These are phyloP conservation scores for Cyberlindnera maritima DNA, from an alignment of 805 yeast species.

Conservation along the genomic window DNA sequence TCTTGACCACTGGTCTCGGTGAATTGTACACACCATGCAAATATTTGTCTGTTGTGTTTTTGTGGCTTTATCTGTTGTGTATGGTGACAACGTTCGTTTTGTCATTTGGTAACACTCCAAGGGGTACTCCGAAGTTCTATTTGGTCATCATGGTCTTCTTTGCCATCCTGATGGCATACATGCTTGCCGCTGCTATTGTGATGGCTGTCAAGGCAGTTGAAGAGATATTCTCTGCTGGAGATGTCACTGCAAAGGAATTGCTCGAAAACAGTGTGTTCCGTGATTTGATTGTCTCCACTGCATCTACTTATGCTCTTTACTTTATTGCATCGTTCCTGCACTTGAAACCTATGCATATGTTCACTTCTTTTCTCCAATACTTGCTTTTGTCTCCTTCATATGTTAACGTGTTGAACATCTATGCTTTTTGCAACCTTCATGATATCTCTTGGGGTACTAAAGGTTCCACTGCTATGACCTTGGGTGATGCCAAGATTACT, in stretches of 20 bases:
- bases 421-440: constrained; percentile 94
- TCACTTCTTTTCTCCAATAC: constrained; percentile 84
- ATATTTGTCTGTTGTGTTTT: constrained; percentile 70
- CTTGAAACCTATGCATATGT: constrained; percentile 90
- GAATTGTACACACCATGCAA: constrained; percentile 71
- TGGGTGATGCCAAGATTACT: constrained; percentile 80
- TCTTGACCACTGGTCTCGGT: constrained; percentile 76
- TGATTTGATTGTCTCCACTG: constrained; percentile 82
- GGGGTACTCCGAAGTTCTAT: constrained; percentile 82
- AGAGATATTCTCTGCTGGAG: constrained; percentile 35
- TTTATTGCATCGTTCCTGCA: constrained; percentile 74
- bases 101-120: constrained; percentile 92
- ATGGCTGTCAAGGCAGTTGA: constrained; percentile 74
- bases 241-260: constrained; percentile 41
- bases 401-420: constrained; percentile 86
- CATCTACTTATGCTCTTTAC: constrained; percentile 81
- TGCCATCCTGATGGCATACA: constrained; percentile 84
- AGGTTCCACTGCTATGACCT: constrained; percentile 70
- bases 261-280: constrained; percentile 72
- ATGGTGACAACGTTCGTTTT: constrained; percentile 82
- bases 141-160: constrained; percentile 71
- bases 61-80: constrained; percentile 83
- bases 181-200: constrained; percentile 83
- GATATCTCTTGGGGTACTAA: constrained; percentile 98
- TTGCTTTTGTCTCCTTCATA: constrained; percentile 83